Evolutionary conservation across 371 early-diverging fungal species (phyloP).

Genomic region (Circinella umbellata): DNA sequence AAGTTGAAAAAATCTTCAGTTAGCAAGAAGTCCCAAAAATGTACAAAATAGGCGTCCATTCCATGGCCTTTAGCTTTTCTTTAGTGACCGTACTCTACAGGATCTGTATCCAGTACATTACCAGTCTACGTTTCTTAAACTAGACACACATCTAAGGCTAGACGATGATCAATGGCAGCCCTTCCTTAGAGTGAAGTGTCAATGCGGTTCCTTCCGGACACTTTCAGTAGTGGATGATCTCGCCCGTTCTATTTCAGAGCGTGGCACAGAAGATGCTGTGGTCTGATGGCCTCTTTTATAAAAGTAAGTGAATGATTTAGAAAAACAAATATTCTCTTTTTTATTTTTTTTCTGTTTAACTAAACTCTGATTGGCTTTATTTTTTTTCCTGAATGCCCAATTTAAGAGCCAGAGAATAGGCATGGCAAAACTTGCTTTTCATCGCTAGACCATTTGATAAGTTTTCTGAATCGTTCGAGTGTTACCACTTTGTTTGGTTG

Average conservation of each 20-base stretch:
- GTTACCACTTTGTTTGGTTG: too few relatives aligned
- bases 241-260: conserved; percentile 44
- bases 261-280: conserved; percentile 46
- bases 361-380: too few relatives aligned
- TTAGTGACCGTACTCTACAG: conserved; percentile 60
- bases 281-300: conserved; percentile 51
- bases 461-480: too few relatives aligned
- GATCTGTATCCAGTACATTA: conserved; percentile 60
- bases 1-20: too few relatives aligned
- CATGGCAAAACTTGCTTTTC: too few relatives aligned
- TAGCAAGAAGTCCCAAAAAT: too few relatives aligned
- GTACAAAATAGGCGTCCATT: conserved; percentile 26
- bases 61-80: conserved; percentile 32
- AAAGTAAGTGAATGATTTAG: too few relatives aligned
- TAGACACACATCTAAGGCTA: conserved; percentile 48
- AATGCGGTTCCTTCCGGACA: conserved; percentile 22
- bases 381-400: too few relatives aligned
- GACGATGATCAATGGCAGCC: conserved; percentile 48
- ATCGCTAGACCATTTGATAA: too few relatives aligned
- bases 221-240: conserved; percentile 42
- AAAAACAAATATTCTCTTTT: too few relatives aligned
- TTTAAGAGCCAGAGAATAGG: too few relatives aligned
- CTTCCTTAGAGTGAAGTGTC: conserved; percentile 55
- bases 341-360: too few relatives aligned
- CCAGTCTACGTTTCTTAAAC: conserved; percentile 57